Evolutionary conservation across 2,329 filamentous ascomycete species (phyloP), one percentile per base, ranked within the genome.

Genomic region (Thielaviopsis punctulata): DNA sequence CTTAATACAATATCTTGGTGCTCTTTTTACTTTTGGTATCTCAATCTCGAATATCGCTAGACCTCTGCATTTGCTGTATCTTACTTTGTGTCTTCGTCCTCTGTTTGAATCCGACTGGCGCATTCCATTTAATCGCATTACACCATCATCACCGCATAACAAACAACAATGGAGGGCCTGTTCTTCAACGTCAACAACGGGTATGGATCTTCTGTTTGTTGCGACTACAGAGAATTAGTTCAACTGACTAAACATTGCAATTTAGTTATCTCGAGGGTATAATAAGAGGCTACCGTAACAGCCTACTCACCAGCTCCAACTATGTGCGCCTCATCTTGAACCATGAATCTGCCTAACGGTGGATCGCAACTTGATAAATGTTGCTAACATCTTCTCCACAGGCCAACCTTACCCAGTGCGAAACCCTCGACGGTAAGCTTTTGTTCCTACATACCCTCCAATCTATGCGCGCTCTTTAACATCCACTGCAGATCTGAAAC

Each of bases 141-240:
- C 56, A 57, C 58, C 51, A 52, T 56, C 46, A 47, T 18, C 39
- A 30, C 8, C 33, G 18, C 39, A 58, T 25, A 25, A 52, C 43
- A 23, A 52, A 39, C 60, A n/a, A 72, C 63, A 55, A 95, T 94
- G 88, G 88, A 95, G 74, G 88, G 88, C 55, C 80, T 95, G 45
- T 83, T 88, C 62, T 95, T 92, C 72, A 95, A 95, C 70, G 85
- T 90, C 57, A 88, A 93, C 69, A 89, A 86, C 69, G 89, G 89
- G 84, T 90, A 73, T 58, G 76, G 53, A 44, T 27, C 30, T 21
- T n/a, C 15, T 33, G 2, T 22, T 3, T 21, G 15, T n/a, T 27
- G 2, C 2, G 19, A 19, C 36, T n/a, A 4, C 8, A 41, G n/a
- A 19, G 36, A 41, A 10, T 19, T 5, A 7, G 9, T 2, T 3